phyloP scores from a whole-genome alignment of 2,329 filamentous ascomycete species.

The Curvularia sp. region DNA sequence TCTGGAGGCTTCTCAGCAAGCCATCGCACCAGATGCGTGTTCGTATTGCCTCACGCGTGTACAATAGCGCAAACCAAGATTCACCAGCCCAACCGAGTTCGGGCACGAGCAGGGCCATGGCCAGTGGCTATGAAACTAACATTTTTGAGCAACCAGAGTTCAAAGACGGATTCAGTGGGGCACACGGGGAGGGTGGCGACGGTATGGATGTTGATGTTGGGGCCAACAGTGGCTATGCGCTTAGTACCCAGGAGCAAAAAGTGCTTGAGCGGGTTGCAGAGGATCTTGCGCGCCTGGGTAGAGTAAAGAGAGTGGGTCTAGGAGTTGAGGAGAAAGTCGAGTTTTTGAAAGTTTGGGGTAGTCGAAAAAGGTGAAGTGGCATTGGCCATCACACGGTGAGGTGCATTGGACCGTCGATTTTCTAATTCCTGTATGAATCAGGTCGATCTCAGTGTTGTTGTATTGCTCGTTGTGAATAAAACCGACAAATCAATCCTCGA shows the following conservation, averaged over 20 bases:
- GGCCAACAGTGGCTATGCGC: conserved; percentile 14
- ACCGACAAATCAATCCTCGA: not conserved
- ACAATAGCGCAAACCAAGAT: conserved; percentile 43
- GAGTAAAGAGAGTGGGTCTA: conserved; percentile 87
- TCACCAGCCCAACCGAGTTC: conserved; percentile 18
- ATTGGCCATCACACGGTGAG: not conserved
- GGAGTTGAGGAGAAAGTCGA: conserved; percentile 81
- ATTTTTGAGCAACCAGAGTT: conserved; percentile 43
- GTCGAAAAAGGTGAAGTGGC: conserved; percentile 40
- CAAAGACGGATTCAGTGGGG: conserved; percentile 26
- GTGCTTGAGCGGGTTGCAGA: conserved; percentile 83
- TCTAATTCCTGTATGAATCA: not conserved
- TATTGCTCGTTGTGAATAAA: not conserved
- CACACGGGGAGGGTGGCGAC: conserved; percentile 22
- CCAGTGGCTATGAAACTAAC: conserved; percentile 41
- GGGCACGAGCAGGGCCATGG: conserved; percentile 19
- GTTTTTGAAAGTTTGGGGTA: conserved; percentile 77
- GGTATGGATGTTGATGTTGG: conserved; percentile 27
- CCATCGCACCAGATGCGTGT: conserved; percentile 91
- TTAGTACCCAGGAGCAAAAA: conserved; percentile 63
- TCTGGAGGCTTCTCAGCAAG: conserved; percentile 85
- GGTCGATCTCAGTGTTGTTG: not conserved
- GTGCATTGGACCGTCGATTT: not conserved
- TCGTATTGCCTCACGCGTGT: conserved; percentile 79
- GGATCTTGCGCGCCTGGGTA: conserved; percentile 81